Evolutionary conservation across 768 basidiomycete species (phyloP).

Genomic region (Astraeus odoratus): DNA sequence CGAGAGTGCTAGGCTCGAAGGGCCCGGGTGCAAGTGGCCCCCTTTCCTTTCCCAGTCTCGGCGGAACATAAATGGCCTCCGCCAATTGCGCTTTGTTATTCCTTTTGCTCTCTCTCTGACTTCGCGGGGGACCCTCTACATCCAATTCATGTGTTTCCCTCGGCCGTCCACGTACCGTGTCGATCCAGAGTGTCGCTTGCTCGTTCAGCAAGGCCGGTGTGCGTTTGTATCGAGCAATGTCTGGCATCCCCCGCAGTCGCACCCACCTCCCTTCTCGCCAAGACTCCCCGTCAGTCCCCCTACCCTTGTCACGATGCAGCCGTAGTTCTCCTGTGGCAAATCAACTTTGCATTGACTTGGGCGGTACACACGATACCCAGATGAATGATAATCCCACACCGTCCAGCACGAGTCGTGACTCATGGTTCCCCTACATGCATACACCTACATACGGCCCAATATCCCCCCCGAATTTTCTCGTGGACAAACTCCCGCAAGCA

Average conservation of each 20-base stretch:
- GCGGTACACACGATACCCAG: neutral
- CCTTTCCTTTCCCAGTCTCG: too few relatives aligned
- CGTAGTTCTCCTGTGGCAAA: neutral
- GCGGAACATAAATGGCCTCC: too few relatives aligned
- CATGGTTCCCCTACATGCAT: neutral
- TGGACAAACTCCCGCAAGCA: neutral
- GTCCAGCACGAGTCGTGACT: neutral
- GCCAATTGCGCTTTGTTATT: too few relatives aligned
- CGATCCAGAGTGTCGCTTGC: neutral
- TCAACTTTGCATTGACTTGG: neutral
- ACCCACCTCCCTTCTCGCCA: neutral
- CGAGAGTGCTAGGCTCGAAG: too few relatives aligned
- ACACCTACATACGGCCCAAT: neutral
- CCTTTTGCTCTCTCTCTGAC: too few relatives aligned
- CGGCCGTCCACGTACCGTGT: neutral
- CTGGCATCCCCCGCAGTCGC: neutral
- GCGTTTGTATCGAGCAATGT: neutral
- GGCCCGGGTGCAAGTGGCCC: too few relatives aligned
- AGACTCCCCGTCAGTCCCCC: neutral
- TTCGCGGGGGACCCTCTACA: too few relatives aligned
- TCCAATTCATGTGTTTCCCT: neutral
- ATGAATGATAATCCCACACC: neutral
- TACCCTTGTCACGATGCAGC: conserved; percentile 1
- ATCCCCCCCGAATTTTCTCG: neutral
- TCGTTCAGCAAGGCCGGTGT: neutral